Conservation (phyloP, 768 basidiomycete genomes). For the Cystobasidium onofrii region DNA sequence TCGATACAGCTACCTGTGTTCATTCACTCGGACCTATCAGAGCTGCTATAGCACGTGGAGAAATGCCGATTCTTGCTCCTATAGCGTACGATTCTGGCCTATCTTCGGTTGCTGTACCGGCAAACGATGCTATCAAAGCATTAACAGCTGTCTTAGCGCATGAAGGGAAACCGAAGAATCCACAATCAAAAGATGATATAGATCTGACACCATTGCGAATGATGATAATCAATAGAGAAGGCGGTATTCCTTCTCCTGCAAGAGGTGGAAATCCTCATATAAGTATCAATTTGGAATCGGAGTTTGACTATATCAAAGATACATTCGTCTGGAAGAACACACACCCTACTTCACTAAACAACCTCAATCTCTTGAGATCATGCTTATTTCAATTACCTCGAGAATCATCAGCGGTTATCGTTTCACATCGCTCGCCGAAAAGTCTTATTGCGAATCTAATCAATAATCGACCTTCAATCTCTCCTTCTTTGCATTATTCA, state of each 20-base stretch:
- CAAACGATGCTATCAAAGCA: slow-evolving; percentile 80
- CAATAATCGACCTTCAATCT: slow-evolving; percentile 93
- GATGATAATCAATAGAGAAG: slow-evolving; percentile 95
- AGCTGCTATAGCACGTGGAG: slow-evolving; percentile 80
- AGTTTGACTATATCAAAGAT: slow-evolving; percentile 70
- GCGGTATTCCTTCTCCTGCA: slow-evolving; percentile 94
- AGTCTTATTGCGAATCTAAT: slow-evolving; percentile 94
- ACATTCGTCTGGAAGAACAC: slow-evolving; percentile 78
- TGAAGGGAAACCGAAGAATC: slow-evolving; percentile 46
- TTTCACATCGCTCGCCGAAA: slow-evolving; percentile 90
- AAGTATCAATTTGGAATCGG: slow-evolving; percentile 83
- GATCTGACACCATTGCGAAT: slow-evolving; percentile 89
- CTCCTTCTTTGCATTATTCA: slow-evolving; percentile 88
- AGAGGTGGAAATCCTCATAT: slow-evolving; percentile 90
- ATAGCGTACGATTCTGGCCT: slow-evolving; percentile 86
- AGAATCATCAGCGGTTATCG: slow-evolving; percentile 88
- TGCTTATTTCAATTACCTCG: slow-evolving; percentile 89
- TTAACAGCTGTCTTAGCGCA: slow-evolving; percentile 74
- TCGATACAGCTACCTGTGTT: slow-evolving; percentile 4
- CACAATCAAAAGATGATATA: slow-evolving; percentile 48
- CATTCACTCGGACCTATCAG: slow-evolving; percentile 67
- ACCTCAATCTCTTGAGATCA: slow-evolving; percentile 71
- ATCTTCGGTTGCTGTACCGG: slow-evolving; percentile 71
- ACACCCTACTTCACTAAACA: slow-evolving; percentile 77
- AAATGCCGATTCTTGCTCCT: slow-evolving; percentile 91